Evolutionary conservation across 2,329 filamentous ascomycete species (phyloP), one percentile per base, ranked within the genome.

Genomic region (Xylariales sp.): DNA sequence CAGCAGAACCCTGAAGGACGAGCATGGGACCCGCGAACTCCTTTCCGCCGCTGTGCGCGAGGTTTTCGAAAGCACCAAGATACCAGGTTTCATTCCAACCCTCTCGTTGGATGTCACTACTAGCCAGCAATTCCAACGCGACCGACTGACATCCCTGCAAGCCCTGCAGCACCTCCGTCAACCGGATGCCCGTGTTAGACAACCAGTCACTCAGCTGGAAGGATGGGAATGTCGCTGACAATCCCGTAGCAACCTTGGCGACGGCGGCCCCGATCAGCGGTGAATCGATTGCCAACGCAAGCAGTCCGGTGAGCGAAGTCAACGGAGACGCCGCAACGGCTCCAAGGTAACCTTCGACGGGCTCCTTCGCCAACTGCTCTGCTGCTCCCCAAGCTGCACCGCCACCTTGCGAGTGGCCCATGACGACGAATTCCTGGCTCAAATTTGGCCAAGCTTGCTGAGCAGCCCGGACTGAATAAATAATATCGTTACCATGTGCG

Each of bases 111-210:
- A 38, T 24, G 24, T 27, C 21, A 0, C 1, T 18, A 20, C 12
- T 38, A 5, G 24, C 15, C 4, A 38, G 12, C 16, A 38, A 15
- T 27, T 43, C 40, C 11, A 38, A 27, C 10, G 25, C 33, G 8
- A 43, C 40, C 4, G 34, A 38, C 18, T 28, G 40, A 14, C 40
- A 43, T 10, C 40, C 40, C 14, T 33, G 27, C n/a, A 43, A 19
- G 12, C 19, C 14, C 28, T 43, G 40, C 20, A 43, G 11, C 16
- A 34, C 15, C 20, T 32, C 8, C 4, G 34, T 28, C 24, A 24
- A 12, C 9, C 20, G 22, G 9, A 43, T n/a, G 9, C 34, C 40
- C 20, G 25, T 20, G 7, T 38, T 34, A 7, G 33, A n/a, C 3
- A 38, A 34, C 40, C 40, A 43, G 14, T 43, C 34, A 20, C 28